Evolutionary conservation across 2,329 filamentous ascomycete species (phyloP), one percentile per base, ranked within the genome.

Genomic region (Aspergillus novofumigatus): DNA sequence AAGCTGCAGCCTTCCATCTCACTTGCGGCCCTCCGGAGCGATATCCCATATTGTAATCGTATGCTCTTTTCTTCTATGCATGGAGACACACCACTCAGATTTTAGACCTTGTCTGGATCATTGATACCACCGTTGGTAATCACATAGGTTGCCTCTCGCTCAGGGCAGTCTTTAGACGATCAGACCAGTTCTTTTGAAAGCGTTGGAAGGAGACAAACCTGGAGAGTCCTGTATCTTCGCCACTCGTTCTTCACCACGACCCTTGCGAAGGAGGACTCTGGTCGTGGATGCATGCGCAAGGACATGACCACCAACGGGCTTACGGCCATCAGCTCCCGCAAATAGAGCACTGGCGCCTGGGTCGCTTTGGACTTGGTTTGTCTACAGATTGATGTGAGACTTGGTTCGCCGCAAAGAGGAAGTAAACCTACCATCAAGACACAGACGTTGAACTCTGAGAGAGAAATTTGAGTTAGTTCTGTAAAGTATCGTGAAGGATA

Each of bases 341-440:
- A 89, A 89, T 10, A 89, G 77, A 49, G 86, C 83, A 69, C 80
- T 88, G 10, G 86, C 86, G 59, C 86, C 86, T 14, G 86, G 86
- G 63, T 89, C 86, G 57, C 84, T 87, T 73, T 88, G 86, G 38
- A 89, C 86, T 73, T 89, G 86, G 62, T 89, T 89, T 53, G 86
- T 89, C 83, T 84, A 50, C 1, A 47, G 20, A 28, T 8, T 9
- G 26, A 57, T 51, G 28, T 59, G 26, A 59, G 51, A 25, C 20
- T 51, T 58, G 41, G 14, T 35, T n/a, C 44, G 38, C n/a, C 26
- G 20, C 23, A 21, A 25, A 55, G 25, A 23, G 28, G 25, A 47
- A 42, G 41, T 17, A 11, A n/a, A 56, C 67, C 60, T 69, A 83
- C 82, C 81, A 86, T 84, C 57, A 86, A 74, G 51, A 86, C 83